Conservation (phyloP, 768 basidiomycete genomes). For the Boletales sp. region DNA sequence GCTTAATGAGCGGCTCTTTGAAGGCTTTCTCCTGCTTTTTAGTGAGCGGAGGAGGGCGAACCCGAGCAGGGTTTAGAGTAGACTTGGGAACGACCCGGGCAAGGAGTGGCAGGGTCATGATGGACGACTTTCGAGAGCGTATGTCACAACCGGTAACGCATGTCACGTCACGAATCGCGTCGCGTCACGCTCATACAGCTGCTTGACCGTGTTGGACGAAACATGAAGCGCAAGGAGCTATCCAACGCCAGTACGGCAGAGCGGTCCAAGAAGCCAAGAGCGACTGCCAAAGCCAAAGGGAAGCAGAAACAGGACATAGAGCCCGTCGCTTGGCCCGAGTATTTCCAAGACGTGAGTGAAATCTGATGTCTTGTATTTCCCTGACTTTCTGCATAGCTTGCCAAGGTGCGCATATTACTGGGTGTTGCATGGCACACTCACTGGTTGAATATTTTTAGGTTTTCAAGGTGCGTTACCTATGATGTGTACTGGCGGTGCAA, state of each 20-base stretch:
- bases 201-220: neutral
- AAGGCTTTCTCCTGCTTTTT: constrained; percentile 24
- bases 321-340: constrained; percentile 50
- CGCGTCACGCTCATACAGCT: constrained; percentile 9
- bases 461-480: constrained; percentile 35
- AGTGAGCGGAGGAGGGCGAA: constrained; percentile 32
- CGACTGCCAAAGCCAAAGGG: constrained; percentile 9
- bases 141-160: neutral
- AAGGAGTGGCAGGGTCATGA: constrained; percentile 15
- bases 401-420: constrained; percentile 44
- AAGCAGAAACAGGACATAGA: constrained; percentile 14
- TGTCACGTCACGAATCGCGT: constrained; percentile 25
- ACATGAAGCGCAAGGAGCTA: constrained; percentile 14
- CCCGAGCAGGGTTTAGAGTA: constrained; percentile 16
- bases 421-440: neutral
- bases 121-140: neutral
- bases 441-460: constrained; percentile 28
- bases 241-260: neutral
- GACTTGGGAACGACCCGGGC: constrained; percentile 39
- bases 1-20: constrained; percentile 38
- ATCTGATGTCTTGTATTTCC: neutral
- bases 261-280: constrained; percentile 16
- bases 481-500: neutral
- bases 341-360: constrained; percentile 51
- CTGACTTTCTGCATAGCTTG: constrained; percentile 38